These are phyloP conservation scores for Fusarium sp. DNA, from an alignment of 2,329 filamentous ascomycete genomes.

Conservation along the genomic window DNA sequence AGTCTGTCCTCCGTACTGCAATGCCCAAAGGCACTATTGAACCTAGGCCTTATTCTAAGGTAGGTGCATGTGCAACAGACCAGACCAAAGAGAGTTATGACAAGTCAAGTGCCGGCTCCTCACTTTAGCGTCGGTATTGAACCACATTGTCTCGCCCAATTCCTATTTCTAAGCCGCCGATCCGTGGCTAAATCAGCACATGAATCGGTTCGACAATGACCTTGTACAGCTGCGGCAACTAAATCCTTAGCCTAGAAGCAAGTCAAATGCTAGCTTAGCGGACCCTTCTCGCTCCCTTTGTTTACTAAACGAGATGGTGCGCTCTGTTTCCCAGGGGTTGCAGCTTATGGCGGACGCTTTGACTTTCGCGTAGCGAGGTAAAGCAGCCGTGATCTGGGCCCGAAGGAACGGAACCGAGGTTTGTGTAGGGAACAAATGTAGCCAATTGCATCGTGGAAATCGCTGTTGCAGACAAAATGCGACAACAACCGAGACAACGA, in stretches of 20 bases:
- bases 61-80: neutral
- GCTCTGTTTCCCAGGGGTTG: neutral
- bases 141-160: neutral
- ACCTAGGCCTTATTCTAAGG: neutral
- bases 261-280: neutral
- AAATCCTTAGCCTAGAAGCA: neutral
- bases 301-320: neutral
- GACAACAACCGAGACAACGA: neutral
- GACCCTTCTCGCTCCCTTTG: neutral
- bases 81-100: neutral
- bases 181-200: neutral
- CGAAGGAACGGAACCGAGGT: constrained; percentile 15
- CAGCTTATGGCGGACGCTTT: neutral
- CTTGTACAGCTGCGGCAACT: neutral
- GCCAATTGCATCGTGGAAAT: neutral
- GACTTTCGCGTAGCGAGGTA: neutral
- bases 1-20: neutral
- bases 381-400: constrained; percentile 3
- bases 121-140: constrained; percentile 19
- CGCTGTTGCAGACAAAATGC: neutral
- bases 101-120: neutral
- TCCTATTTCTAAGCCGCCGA: neutral
- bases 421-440: neutral
- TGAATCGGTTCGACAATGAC: neutral
- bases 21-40: neutral